Evolutionary conservation across 306 rosid species (phyloP).

Genomic region (Sicyos edulis): DNA sequence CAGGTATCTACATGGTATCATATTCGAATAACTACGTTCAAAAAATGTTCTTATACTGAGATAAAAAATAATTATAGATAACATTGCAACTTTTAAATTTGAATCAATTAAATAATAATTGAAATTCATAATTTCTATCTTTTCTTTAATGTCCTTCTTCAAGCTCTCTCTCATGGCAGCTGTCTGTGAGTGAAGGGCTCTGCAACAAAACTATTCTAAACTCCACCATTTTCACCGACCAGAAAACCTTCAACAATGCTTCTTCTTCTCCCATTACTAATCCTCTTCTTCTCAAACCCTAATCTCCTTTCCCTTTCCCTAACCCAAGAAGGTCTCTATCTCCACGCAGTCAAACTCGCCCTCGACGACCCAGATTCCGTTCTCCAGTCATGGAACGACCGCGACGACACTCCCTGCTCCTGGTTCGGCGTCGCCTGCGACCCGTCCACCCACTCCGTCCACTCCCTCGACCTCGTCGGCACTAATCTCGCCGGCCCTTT

Average conservation of each 20-base stretch:
- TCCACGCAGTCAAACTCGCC: constrained; percentile 11
- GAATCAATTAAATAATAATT: neutral
- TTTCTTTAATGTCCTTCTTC: neutral
- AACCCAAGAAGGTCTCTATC: constrained; percentile 18
- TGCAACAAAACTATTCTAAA: neutral
- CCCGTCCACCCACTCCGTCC: constrained; percentile 44
- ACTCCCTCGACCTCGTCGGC: constrained; percentile 68
- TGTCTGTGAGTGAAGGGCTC: neutral
- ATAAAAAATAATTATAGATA: too few species aligned
- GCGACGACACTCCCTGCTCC: constrained; percentile 20
- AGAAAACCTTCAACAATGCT: constrained; percentile 4
- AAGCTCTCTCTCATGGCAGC: constrained; percentile 5
- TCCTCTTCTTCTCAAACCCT: neutral
- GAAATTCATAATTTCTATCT: neutral
- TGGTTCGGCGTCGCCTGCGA: constrained; percentile 63
- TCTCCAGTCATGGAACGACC: constrained; percentile 19
- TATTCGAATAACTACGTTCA: too few species aligned
- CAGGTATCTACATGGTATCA: too few species aligned
- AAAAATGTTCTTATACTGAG: too few species aligned
- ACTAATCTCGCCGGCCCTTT: constrained; percentile 68
- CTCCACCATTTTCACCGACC: neutral
- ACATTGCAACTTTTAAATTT: too few species aligned
- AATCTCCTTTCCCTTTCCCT: constrained; percentile 12
- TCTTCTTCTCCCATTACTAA: neutral
- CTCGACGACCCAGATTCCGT: constrained; percentile 22